phyloP scores from a whole-genome alignment of 192 early-diverging fungal genomes.

The Coemansia reversa region DNA sequence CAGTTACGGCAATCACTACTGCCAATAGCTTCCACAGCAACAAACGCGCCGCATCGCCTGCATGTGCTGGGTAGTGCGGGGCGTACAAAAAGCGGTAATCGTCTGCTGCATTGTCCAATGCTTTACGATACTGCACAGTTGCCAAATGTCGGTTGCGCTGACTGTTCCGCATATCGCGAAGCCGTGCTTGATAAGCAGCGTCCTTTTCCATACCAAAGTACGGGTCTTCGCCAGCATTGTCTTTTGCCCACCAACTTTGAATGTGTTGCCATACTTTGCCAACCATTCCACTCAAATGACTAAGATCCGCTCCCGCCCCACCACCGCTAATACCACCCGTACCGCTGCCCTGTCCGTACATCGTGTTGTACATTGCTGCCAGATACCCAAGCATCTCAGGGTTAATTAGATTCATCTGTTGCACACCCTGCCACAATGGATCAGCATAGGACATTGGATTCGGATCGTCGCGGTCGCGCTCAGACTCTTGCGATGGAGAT shows the following conservation, averaged over 20 bases:
- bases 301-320: background rate
- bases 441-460: constrained; percentile 40
- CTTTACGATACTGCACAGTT: constrained; percentile 54
- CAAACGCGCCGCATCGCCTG: constrained; percentile 57
- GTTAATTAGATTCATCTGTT: constrained; percentile 30
- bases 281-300: constrained; percentile 11
- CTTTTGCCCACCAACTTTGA: constrained; percentile 28
- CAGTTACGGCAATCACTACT: constrained; percentile 47
- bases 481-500: background rate
- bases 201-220: constrained; percentile 49
- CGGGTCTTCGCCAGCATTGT: constrained; percentile 23
- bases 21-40: constrained; percentile 60
- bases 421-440: constrained; percentile 38
- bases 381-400: constrained; percentile 42
- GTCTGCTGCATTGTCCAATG: constrained; percentile 57
- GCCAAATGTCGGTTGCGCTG: constrained; percentile 56
- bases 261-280: constrained; percentile 29
- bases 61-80: constrained; percentile 51
- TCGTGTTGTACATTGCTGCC: constrained; percentile 28
- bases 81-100: constrained; percentile 65
- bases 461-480: constrained; percentile 21
- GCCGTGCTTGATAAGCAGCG: constrained; percentile 51
- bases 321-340: background rate
- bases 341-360: constrained; percentile 16
- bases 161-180: constrained; percentile 47